A percentile compares a stretch with the other conserved stretches of the same genome.
phyloP scores from a whole-genome alignment of 768 basidiomycete species.

The Cystobasidium ongulense region DNA sequence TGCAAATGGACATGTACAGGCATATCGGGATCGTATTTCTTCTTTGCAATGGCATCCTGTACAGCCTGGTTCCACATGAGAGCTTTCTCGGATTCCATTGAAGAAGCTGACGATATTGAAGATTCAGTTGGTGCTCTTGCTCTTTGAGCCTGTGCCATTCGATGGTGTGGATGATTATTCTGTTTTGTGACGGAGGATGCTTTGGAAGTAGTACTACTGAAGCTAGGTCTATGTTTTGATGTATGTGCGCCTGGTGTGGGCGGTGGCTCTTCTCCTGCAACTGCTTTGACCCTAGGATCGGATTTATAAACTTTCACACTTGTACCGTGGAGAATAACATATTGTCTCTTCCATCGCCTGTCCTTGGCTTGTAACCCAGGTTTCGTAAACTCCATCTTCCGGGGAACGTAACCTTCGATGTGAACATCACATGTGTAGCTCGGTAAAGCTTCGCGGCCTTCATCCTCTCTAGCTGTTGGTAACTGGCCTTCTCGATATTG shows the following conservation, averaged over 20 bases:
- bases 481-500: constrained; percentile 42
- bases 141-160: neutral
- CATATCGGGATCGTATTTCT: constrained; percentile 26
- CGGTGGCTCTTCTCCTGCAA: constrained; percentile 18
- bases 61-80: neutral
- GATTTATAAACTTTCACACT: constrained; percentile 58
- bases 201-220: neutral
- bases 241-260: constrained; percentile 11
- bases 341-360: constrained; percentile 78
- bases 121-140: constrained; percentile 7
- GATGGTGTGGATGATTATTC: neutral
- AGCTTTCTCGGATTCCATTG: neutral
- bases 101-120: constrained; percentile 4
- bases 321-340: constrained; percentile 91
- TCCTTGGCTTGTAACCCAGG: constrained; percentile 83
- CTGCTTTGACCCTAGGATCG: constrained; percentile 43
- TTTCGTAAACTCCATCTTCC: constrained; percentile 83
- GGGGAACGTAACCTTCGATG: constrained; percentile 69
- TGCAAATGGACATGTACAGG: constrained; percentile 27
- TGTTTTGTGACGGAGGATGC: neutral
- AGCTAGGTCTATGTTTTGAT: neutral
- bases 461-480: constrained; percentile 55
- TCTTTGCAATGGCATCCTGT: constrained; percentile 1
- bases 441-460: constrained; percentile 73
- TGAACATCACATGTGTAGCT: constrained; percentile 71